Base-by-base conservation (phyloP, 2,329 filamentous ascomycete species). In the Ceratocystis variospora region DNA sequence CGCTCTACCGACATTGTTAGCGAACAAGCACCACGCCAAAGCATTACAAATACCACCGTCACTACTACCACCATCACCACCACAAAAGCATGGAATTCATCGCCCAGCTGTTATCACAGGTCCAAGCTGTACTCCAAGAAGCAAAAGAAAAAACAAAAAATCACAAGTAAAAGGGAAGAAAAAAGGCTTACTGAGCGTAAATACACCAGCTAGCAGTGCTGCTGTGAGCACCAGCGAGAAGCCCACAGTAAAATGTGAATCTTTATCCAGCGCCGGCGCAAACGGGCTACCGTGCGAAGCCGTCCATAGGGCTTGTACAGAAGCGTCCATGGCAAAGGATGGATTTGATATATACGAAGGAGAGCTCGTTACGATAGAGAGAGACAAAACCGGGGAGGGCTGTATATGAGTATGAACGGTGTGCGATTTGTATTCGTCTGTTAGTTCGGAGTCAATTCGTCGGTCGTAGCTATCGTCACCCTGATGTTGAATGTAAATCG, bases 251-350 rank as follows among this genome's bases (percentile, higher is more conserved):
- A 96, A 94, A 72, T 97, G 94, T 74, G 80, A 86, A 73, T 86
- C 83, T 80, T 97, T 97, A 75, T 83, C 83, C 72, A 97, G 79
- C 67, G 85, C 75, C 69, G 93, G 91, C 72, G 86, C 78, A 79
- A 94, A 97, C 69, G 91, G 90, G 79, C 85, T 89, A 82, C 85
- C 84, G 77, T 89, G 84, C 79, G 92, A 89, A 82, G 90, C 89
- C 82, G 95, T 88, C 93, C 93, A 97, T 79, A 96, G 83, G 77
- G 94, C 86, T 78, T 87, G 86, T 77, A 96, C 80, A 81, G 89
- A 90, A 74, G 86, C 84, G 83, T 88, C 87, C 86, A 89, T 89
- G 46, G 46, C 8, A 53, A 62, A 12, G 44, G n/a, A 50, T 17
- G 4, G 25, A 50, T 48, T 22, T 41, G 45, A 15, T 10, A 15